phyloP scores from a whole-genome alignment of 306 rosid genomes.

The Dalbergia cochinchinensis region DNA sequence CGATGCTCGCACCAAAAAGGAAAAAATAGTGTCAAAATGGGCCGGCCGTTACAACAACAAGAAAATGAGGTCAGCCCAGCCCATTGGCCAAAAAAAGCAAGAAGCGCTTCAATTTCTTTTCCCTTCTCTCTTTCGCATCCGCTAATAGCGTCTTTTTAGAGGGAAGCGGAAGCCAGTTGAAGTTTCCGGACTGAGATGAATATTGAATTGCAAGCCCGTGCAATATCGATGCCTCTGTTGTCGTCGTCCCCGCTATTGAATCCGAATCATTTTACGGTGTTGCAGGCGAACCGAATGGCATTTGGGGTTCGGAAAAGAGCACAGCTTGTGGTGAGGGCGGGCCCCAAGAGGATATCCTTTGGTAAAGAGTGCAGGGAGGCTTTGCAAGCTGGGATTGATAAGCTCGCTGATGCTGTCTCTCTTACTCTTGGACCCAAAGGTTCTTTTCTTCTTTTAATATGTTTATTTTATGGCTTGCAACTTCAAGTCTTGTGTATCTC shows the following conservation, averaged over 20 bases:
- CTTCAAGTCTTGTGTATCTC: neutral
- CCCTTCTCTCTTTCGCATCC: neutral
- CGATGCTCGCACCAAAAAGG: too few relatives aligned
- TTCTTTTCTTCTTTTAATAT: constrained; percentile 16
- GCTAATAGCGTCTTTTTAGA: too few relatives aligned
- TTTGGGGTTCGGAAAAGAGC: constrained; percentile 54
- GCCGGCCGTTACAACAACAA: too few relatives aligned
- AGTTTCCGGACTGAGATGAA: constrained; percentile 18
- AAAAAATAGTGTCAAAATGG: too few relatives aligned
- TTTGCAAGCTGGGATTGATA: constrained; percentile 82
- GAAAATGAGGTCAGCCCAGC: neutral
- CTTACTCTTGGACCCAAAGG: constrained; percentile 98
- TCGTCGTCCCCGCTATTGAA: constrained; percentile 32
- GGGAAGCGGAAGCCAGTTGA: neutral
- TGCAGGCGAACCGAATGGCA: constrained; percentile 58
- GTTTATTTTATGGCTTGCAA: neutral
- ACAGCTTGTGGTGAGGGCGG: constrained; percentile 61
- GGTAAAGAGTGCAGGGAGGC: constrained; percentile 77
- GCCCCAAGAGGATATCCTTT: constrained; percentile 75
- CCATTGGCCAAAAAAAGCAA: neutral
- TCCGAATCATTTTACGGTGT: constrained; percentile 44
- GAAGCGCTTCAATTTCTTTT: too few relatives aligned
- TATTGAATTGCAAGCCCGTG: neutral
- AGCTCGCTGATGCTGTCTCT: constrained; percentile 95
- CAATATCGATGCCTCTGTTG: constrained; percentile 45